phyloP scores from a whole-genome alignment of 1,139 yeast species.

The Yamadazyma triangularis region DNA sequence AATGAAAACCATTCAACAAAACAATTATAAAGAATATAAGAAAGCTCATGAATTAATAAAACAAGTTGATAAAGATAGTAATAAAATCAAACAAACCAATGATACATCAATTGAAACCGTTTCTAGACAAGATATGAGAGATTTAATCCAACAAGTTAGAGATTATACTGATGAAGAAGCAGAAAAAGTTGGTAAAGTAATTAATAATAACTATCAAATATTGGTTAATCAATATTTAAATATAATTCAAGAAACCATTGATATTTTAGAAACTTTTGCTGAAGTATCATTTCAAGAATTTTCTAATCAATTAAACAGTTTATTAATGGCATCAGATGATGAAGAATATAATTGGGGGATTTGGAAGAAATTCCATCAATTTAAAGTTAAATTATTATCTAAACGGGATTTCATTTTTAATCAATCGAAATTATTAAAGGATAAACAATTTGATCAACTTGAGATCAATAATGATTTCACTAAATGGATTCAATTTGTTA shows the following conservation, averaged over 20 bases:
- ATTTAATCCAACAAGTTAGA: constrained; percentile 37
- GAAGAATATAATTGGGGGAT: constrained; percentile 51
- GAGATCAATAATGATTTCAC: constrained; percentile 31
- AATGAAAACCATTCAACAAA: constrained; percentile 39
- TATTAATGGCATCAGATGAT: constrained; percentile 24
- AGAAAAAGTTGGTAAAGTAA: constrained; percentile 25
- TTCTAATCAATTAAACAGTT: constrained; percentile 28
- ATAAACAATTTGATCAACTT: constrained; percentile 7
- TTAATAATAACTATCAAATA: constrained; percentile 30
- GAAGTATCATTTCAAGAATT: constrained; percentile 60
- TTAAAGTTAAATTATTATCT: constrained; percentile 51
- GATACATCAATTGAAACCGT: constrained; percentile 22
- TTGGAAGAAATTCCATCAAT: constrained; percentile 62
- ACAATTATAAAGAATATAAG: constrained; percentile 41
- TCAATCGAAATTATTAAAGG: constrained; percentile 10
- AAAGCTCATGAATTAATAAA: constrained; percentile 41
- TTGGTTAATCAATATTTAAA: constrained; percentile 35
- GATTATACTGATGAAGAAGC: constrained; percentile 31
- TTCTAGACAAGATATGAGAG: constrained; percentile 58
- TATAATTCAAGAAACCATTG: constrained; percentile 52
- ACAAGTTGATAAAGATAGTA: constrained; percentile 47
- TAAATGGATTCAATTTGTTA: constrained; percentile 48
- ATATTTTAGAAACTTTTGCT: constrained; percentile 67
- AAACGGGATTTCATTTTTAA: constrained; percentile 55
- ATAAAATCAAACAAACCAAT: constrained; percentile 32